phyloP scores from a whole-genome alignment of 352 stramenopile genomes.

The Globisporangium irregulare region DNA sequence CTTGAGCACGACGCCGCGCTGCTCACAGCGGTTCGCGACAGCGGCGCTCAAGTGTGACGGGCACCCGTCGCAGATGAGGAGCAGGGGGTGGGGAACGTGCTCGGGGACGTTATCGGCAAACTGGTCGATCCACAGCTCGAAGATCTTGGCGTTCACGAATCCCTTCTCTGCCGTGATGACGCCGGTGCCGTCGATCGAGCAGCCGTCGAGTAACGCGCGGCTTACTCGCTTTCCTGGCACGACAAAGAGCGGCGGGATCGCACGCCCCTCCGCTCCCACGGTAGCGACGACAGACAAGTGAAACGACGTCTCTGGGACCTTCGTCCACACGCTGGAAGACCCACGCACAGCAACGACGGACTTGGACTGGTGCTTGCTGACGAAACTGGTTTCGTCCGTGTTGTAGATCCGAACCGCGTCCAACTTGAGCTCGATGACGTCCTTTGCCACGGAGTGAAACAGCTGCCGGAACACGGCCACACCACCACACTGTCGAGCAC shows the following conservation, averaged over 20 bases:
- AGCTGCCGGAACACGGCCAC: neutral
- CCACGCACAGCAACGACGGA: neutral
- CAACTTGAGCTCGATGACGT: constrained; percentile 5
- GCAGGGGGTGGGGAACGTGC: neutral
- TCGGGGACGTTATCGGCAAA: neutral
- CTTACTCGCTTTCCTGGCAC: neutral
- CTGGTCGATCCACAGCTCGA: constrained; percentile 3
- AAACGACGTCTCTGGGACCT: constrained; percentile 1
- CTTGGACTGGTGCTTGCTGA: constrained; percentile 4
- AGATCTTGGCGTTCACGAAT: constrained; percentile 5
- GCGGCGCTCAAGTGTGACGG: neutral
- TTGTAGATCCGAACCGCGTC: neutral
- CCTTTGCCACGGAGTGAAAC: neutral
- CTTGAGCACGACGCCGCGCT: neutral
- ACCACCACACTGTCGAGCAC: neutral
- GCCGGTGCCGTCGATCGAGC: neutral
- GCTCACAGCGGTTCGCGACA: neutral
- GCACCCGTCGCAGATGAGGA: constrained; percentile 1
- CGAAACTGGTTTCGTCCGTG: neutral
- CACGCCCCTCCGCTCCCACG: neutral
- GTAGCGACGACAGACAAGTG: constrained; percentile 1
- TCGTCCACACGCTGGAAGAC: neutral
- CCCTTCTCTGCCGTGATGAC: neutral
- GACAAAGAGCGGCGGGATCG: neutral
- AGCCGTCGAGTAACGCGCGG: neutral